A percentile compares a stretch with the other conserved stretches of the same genome.
phyloP scores from a whole-genome alignment of 2,329 filamentous ascomycete species.

The Aureobasidium sp. region DNA sequence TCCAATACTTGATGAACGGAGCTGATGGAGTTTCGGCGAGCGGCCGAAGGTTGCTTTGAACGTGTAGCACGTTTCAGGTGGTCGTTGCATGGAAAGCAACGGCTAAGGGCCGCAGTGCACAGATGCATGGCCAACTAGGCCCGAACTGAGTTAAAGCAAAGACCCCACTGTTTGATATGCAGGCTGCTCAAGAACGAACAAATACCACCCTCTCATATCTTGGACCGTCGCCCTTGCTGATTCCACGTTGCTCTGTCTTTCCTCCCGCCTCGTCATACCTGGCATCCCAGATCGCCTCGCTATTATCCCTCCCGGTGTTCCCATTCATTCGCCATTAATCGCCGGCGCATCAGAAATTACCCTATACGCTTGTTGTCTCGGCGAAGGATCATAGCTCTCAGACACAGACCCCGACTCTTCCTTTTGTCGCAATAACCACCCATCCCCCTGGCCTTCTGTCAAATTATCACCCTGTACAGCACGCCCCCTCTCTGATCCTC shows the following conservation, averaged over 20 bases:
- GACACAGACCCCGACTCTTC: neutral
- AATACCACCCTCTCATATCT: conserved; percentile 4
- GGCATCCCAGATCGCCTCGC: neutral
- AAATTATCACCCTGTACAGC: neutral
- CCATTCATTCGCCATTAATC: neutral
- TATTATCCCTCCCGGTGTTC: neutral
- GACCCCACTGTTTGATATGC: conserved; percentile 11
- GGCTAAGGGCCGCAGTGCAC: neutral
- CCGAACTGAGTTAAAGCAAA: conserved; percentile 1
- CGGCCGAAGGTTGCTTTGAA: neutral
- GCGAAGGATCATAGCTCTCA: conserved; percentile 1
- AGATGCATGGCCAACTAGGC: neutral
- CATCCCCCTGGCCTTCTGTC: neutral
- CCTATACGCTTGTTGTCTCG: neutral
- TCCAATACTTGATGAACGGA: neutral
- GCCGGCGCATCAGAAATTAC: neutral
- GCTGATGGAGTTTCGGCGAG: neutral
- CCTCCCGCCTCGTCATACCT: neutral
- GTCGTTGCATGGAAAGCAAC: neutral
- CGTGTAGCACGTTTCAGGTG: conserved; percentile 3
- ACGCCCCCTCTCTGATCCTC: neutral
- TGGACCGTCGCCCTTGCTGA: conserved; percentile 2
- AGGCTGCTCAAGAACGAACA: neutral
- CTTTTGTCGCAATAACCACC: neutral
- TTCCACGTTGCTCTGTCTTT: neutral